Evolutionary conservation across 352 stramenopile species (phyloP), one percentile per base, ranked within the genome.

Genomic region (Phytophthora parvispora): DNA sequence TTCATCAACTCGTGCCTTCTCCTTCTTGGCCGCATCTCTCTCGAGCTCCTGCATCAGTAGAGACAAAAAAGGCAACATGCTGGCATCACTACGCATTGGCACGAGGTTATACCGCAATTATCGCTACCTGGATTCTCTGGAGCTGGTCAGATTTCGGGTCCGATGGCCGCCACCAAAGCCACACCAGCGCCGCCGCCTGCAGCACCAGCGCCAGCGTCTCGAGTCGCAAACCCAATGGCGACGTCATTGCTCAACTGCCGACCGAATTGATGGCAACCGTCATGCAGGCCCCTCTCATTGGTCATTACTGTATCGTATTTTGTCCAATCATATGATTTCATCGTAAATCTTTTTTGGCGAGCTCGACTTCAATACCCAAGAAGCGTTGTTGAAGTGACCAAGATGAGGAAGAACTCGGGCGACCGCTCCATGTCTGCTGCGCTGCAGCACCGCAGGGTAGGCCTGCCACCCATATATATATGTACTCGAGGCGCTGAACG

Each of bases 1-100:
- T 64, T 96, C 89, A 31, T 89, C 76, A 18, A 77, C 29, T 2
- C 89, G 80, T 67, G 87, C 71, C 47, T 78, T 63, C 49, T 93
- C 85, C 53, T 86, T 89, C 51, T 79, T 86, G 22, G 64, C 58
- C 4, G 77, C 62, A 45, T 89, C 71, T 1, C 53, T 42, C 47
- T 87, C 60, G 38, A 91, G 51, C 15, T 75, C 43, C 81, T 84
- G 32, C 16, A 22, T 20, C 36, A 22, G 40, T 54, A 3, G 4
- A 8, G 9, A 32, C 31, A 24, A 48, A 53, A 55, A 63, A 55
- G 56, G 29, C 57, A 58, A 61, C 49, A 66, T 20, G 36, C 40
- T 58, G 29, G 20, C 24, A 58, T 55, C 22, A 48, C 25, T 47
- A 7, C 18, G 18, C 24, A 48, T 29, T 47, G 2, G 24, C 22